A percentile compares a stretch with the other conserved stretches of the same genome.
These are phyloP conservation scores for Bolboschoenoplectus hybrid DNA, from an alignment of 202 grass and related monocot species.

Conservation along the genomic window DNA sequence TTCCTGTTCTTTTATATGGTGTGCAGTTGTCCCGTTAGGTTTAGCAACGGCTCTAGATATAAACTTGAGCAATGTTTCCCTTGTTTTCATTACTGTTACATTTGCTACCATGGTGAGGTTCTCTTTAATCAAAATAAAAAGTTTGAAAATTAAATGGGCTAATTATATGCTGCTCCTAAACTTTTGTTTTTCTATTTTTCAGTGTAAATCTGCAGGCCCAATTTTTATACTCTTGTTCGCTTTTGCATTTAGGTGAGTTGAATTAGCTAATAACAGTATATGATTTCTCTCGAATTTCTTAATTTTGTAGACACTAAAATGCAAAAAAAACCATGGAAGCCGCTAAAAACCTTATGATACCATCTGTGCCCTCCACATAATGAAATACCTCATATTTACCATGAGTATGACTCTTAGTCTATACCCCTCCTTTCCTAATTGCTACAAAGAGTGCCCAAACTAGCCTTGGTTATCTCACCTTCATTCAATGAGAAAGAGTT, in stretches of 20 bases:
- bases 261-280: constrained; percentile 2
- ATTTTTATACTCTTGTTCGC: constrained; percentile 96
- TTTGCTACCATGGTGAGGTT: constrained; percentile 98
- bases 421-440: neutral
- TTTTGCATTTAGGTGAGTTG: constrained; percentile 88
- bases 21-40: constrained; percentile 93
- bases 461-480: neutral
- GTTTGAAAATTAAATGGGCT: constrained; percentile 29
- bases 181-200: constrained; percentile 42
- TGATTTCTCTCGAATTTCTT: constrained; percentile 16
- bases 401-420: neutral
- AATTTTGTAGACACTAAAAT: constrained; percentile 5
- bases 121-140: constrained; percentile 40
- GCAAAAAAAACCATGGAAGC: neutral
- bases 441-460: neutral
- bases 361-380: neutral
- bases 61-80: constrained; percentile 95
- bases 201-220: constrained; percentile 97
- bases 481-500: neutral
- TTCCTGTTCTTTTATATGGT: constrained; percentile 42
- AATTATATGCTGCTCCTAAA: constrained; percentile 37
- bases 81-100: constrained; percentile 97
- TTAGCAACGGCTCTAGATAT: constrained; percentile 92
- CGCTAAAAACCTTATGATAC: neutral
- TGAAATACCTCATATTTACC: neutral